Evolutionary conservation across 495 filamentous ascomycete species (phyloP).

Genomic region (Astrocystis sublimbata): DNA sequence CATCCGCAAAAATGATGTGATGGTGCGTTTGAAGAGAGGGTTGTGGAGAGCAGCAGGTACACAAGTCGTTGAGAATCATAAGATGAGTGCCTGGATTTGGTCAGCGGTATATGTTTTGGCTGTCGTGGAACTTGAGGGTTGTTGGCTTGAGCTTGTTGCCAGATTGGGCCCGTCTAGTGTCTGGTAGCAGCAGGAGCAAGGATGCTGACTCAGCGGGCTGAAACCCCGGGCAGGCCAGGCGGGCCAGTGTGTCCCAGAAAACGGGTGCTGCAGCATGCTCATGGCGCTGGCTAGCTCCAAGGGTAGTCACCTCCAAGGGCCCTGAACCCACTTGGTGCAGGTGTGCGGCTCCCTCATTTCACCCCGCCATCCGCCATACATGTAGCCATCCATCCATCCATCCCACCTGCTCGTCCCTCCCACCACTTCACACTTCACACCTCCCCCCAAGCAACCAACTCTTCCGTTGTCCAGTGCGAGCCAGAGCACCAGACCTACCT

Average conservation of each 20-base stretch:
- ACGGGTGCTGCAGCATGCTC: no score
- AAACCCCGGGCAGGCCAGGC: neutral
- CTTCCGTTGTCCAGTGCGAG: neutral
- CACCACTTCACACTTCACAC: neutral
- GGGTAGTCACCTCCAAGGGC: neutral
- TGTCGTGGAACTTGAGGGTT: no score
- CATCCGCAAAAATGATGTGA: neutral
- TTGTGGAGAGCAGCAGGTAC: neutral
- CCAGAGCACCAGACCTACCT: neutral
- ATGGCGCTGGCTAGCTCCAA: no score
- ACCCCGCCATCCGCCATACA: no score
- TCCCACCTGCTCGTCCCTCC: constrained; percentile 12
- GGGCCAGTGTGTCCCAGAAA: no score
- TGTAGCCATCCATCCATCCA: no score
- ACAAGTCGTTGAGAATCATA: no score
- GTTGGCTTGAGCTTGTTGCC: constrained; percentile 31
- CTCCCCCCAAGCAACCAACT: neutral
- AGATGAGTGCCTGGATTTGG: constrained; percentile 3
- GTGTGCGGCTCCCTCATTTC: constrained; percentile 1
- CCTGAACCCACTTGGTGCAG: neutral
- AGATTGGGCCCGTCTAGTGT: constrained; percentile 24
- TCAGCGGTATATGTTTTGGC: constrained; percentile 2
- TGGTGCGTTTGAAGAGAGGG: neutral
- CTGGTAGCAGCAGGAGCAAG: neutral
- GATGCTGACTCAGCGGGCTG: constrained; percentile 9